Evolutionary conservation across 2,329 filamentous ascomycete species (phyloP).

Genomic region (Blastomyces silverae): DNA sequence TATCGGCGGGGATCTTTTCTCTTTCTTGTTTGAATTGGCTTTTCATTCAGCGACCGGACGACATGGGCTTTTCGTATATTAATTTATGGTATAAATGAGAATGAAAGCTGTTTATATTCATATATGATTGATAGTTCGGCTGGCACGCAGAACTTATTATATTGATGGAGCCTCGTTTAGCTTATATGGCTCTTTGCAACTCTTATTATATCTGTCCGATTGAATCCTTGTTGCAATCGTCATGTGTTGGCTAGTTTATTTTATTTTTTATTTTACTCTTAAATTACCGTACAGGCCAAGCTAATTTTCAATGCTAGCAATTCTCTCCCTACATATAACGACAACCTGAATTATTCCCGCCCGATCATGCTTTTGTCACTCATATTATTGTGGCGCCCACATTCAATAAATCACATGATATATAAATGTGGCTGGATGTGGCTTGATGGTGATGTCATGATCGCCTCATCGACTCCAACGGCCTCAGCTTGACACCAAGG

Average conservation of each 20-base stretch:
- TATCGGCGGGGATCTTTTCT: background rate
- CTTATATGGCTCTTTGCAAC: background rate
- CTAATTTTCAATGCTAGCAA: background rate
- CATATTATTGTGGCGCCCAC: too few species aligned
- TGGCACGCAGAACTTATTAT: background rate
- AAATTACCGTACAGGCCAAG: background rate
- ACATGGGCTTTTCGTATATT: constrained; percentile 4
- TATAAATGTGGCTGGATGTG: background rate
- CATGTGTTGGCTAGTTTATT: background rate
- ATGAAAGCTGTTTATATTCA: background rate
- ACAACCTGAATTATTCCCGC: too few species aligned
- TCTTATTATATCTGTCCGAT: background rate
- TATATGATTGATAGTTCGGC: background rate
- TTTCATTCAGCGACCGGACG: constrained; percentile 1
- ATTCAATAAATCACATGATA: background rate
- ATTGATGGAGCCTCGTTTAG: background rate
- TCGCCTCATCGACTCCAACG: background rate
- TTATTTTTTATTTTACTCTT: background rate
- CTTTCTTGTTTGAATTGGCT: constrained; percentile 10
- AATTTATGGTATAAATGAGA: constrained; percentile 9
- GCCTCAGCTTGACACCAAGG: background rate
- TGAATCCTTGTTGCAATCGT: background rate
- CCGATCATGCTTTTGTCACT: too few species aligned
- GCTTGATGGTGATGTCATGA: background rate
- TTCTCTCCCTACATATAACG: background rate